Base-by-base conservation (phyloP, 345 rosid species). In the Salix exigua region DNA sequence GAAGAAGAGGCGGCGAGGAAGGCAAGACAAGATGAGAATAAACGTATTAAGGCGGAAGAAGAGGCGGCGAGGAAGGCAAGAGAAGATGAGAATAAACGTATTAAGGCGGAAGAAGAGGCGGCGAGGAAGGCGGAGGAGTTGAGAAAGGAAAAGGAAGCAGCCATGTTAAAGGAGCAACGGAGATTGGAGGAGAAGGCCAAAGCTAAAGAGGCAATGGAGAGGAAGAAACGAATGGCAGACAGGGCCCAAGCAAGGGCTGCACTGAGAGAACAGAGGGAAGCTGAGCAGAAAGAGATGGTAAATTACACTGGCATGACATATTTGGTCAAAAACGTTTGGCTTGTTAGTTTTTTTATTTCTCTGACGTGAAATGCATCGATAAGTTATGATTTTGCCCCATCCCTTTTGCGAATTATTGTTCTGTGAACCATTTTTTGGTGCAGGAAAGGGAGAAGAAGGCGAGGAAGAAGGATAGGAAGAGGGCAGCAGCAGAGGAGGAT, bases 381-480 rank as follows among this genome's bases (percentile, higher is more conserved):
- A 50, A 5, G 55, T 7, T 21, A 53, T 4, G 19, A n/a, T 55
- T 21, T 55, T 21, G 61, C 10, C 12, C 1, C n/a, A 30, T 42
- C 16, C 25, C 21, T 5, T 28, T 37, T 21, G 4, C 72, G 30
- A 4, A 67, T 46, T 66, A 46, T 62, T 31, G 58, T 18, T 9
- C 6, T 19, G 17, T 50, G 33, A 28, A 70, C 33, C 75, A 18
- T 73, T 30, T 19, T 11, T 74, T 14, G 16, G 4, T 68, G 75
- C 86, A 94, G 98, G 97, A 90, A 81, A 90, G 84, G 82, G 98
- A 92, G 85, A 92, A 88, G 88, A 91, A 74, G 81, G 85, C 82
- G 30, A 93, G 86, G 84, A 93, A 93, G 88, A 93, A 91, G 88
- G 94, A 88, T 74, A 90, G 82, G 72, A 81, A 78, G 81, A 88